Evolutionary conservation across 768 basidiomycete genomes (phyloP), one percentile per base, ranked within the genome.

Genomic region (Psilocybe cubensis): DNA sequence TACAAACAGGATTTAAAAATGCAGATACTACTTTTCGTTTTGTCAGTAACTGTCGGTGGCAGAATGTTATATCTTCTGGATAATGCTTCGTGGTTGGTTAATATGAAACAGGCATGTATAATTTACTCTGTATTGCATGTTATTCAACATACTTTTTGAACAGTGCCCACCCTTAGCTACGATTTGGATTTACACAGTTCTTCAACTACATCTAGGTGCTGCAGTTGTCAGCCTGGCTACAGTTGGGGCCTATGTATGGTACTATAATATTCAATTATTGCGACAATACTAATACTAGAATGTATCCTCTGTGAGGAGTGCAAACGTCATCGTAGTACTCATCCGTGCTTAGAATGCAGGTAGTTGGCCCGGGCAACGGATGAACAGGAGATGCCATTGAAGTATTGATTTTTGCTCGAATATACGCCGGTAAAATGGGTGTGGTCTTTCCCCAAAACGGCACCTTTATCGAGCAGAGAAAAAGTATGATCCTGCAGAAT

Each of bases 161-260:
- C 31, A 94, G 92, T 82, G 82, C 56, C 92, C 92, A 11, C 89
- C 92, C 10, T 72, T 93, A 53, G 86, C 86, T 2, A 92, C 91
- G 0, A 66, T 89, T 5, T 94, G 92, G 92, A 76, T 92, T 8
- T 94, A 89, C 63, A 78, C 83, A 3, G 76, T 92, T 47, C 74
- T 92, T 11, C 88, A 91, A 61, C 77, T 92, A 24, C 83, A 88
- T 54, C 72, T 94, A 23, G 77, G 76, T 2, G 82, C 84, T 18
- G 86, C 91, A 4, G 74, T 85, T 3, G 56, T 85, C 25, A 85
- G 82, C 59, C 75, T 94, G 12, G 54, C 69, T 1, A 57, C 79
- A 12, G 82, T 89, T 33, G 83, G 78, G 5, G 66, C 63, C 43
- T 92, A 83, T 73, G 74, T 83, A 7, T 84, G 86, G 85, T 89